Conservation (phyloP, 1,284 basidiomycete species). For the Austroboletus novae-zelandiae region DNA sequence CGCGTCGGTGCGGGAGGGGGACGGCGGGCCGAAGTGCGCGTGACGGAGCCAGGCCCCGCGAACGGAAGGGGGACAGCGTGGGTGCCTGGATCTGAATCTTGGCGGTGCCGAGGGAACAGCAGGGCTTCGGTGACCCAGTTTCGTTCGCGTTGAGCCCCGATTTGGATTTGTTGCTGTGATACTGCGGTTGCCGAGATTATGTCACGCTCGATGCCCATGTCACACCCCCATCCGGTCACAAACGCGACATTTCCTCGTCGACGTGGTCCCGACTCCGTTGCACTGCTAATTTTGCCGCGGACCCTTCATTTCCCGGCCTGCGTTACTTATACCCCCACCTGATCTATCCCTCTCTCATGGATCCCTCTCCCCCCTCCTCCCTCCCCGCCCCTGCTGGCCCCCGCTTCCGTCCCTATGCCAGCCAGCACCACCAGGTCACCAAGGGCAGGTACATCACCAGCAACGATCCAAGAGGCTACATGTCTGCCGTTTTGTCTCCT, state of each 20-base stretch:
- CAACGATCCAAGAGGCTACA: constrained; percentile 84
- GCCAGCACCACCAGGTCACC: constrained; percentile 74
- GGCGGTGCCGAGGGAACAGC: constrained; percentile 36
- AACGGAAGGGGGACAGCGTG: constrained; percentile 9
- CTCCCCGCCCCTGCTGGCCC: constrained; percentile 45
- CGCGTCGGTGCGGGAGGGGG: constrained; percentile 21
- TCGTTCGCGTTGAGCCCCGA: constrained; percentile 31
- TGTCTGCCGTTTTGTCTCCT: constrained; percentile 42
- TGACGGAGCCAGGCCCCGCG: constrained; percentile 15
- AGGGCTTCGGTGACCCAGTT: constrained; percentile 27
- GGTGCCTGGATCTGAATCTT: constrained; percentile 35
- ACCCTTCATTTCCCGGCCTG: constrained; percentile 26
- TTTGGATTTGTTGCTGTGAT: constrained; percentile 31
- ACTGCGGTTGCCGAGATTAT: constrained; percentile 37
- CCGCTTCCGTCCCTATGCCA: constrained; percentile 73
- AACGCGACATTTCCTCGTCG: constrained; percentile 34
- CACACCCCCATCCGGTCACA: constrained; percentile 21
- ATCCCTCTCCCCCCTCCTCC: constrained; percentile 31
- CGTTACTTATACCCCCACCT: constrained; percentile 24
- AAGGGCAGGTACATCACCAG: constrained; percentile 84
- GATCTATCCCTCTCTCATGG: constrained; percentile 20
- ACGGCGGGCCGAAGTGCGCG: constrained; percentile 23
- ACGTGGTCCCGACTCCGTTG: constrained; percentile 33
- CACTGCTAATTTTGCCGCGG: constrained; percentile 33
- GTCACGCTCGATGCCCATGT: constrained; percentile 28